phyloP scores from a whole-genome alignment of 352 stramenopile genomes.

The Phytophthora hibernalis region DNA sequence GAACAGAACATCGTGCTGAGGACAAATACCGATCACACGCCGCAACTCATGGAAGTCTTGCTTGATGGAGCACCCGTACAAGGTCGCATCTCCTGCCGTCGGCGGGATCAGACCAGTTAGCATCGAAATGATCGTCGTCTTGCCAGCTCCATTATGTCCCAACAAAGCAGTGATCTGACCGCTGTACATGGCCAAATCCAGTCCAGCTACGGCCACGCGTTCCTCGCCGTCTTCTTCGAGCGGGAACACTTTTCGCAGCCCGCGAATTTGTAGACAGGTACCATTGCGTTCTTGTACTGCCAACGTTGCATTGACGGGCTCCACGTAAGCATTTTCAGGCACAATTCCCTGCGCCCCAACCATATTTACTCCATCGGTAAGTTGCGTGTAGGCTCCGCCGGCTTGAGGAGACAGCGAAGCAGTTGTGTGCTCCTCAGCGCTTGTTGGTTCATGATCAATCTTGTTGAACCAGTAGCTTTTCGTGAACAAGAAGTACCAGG shows the following conservation, averaged over 20 bases:
- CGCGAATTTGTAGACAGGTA: conserved; percentile 50
- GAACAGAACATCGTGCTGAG: conserved; percentile 97
- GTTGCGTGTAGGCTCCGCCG: conserved; percentile 28
- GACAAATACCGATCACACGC: conserved; percentile 94
- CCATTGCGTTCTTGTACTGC: conserved; percentile 48
- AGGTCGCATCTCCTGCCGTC: conserved; percentile 64
- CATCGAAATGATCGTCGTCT: conserved; percentile 94
- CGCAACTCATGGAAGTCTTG: conserved; percentile 90
- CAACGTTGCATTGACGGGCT: conserved; percentile 54
- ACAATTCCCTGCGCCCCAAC: neutral
- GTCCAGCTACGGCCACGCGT: conserved; percentile 82
- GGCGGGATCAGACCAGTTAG: conserved; percentile 89
- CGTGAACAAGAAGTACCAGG: conserved; percentile 92
- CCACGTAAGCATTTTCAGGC: conserved; percentile 26
- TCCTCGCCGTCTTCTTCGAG: conserved; percentile 57
- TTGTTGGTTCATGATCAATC: conserved; percentile 4
- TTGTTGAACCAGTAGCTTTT: conserved; percentile 47
- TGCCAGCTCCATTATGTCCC: conserved; percentile 89
- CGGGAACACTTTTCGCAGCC: conserved; percentile 73
- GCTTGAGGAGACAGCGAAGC: conserved; percentile 29
- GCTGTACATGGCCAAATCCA: conserved; percentile 92
- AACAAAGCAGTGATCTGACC: conserved; percentile 94
- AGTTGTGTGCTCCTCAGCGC: neutral
- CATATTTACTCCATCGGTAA: conserved; percentile 10
- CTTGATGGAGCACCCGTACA: conserved; percentile 78